phyloP scores from a whole-genome alignment of 306 rosid genomes.

The Trifolium repens region DNA sequence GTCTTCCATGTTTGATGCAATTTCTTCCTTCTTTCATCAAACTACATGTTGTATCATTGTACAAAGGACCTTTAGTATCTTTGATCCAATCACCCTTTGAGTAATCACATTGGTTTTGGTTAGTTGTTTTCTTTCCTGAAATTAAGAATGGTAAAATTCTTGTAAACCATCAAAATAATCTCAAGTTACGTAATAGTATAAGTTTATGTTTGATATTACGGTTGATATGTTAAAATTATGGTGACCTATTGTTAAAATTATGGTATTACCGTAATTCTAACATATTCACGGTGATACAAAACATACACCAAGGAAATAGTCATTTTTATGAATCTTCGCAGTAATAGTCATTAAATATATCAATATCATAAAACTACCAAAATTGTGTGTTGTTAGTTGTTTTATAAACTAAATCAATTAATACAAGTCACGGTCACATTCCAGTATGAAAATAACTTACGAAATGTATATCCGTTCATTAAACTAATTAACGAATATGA shows the following conservation, averaged over 20 bases:
- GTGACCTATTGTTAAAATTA: no score
- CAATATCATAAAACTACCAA: not conserved
- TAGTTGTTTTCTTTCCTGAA: slow-evolving; percentile 53
- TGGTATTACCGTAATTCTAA: no score
- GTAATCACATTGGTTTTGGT: slow-evolving; percentile 65
- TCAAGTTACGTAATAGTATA: no score
- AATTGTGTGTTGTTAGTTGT: not conserved
- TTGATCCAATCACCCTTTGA: slow-evolving; percentile 69
- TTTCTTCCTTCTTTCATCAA: slow-evolving; percentile 79
- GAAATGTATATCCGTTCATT: no score
- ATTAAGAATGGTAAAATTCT: slow-evolving; percentile 14
- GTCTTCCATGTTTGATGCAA: slow-evolving; percentile 76
- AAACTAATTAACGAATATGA: not conserved
- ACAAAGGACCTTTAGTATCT: slow-evolving; percentile 64
- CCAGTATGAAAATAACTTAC: no score
- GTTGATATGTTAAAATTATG: no score
- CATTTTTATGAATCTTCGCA: no score
- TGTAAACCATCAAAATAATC: not conserved
- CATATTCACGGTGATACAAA: no score
- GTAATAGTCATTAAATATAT: no score
- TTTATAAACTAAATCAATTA: not conserved
- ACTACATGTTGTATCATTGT: slow-evolving; percentile 78
- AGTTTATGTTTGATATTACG: no score
- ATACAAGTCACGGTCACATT: not conserved
- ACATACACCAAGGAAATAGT: no score